Percentiles rank a stretch among this genome's conserved stretches.
Evolutionary conservation across 2,329 filamentous ascomycete genomes (phyloP).

Genomic region (Epichloe gansuensis): DNA sequence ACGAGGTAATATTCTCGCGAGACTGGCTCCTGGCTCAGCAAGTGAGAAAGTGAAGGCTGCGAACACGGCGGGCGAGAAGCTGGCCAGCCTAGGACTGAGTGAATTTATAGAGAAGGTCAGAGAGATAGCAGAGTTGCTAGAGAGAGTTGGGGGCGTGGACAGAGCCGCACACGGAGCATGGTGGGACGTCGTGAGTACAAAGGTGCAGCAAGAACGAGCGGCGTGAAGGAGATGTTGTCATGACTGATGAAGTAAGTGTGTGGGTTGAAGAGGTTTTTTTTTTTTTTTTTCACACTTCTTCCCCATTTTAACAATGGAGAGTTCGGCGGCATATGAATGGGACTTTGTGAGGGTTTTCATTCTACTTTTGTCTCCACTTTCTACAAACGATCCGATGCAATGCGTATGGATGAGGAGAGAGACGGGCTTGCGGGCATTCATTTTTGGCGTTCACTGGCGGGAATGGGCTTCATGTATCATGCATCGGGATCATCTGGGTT

Average conservation of each 20-base stretch:
- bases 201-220: constrained; percentile 33
- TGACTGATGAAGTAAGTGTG: neutral
- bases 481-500: too few relatives aligned
- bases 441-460: too few relatives aligned
- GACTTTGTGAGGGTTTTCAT: too few relatives aligned
- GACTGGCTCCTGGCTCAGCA: constrained; percentile 53
- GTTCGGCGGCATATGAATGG: too few relatives aligned
- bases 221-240: neutral
- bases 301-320: too few relatives aligned
- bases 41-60: constrained; percentile 60
- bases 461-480: too few relatives aligned
- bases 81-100: constrained; percentile 56
- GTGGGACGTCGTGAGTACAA: constrained; percentile 56
- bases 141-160: constrained; percentile 54
- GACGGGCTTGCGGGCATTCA: too few relatives aligned
- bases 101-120: constrained; percentile 62
- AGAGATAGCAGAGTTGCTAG: constrained; percentile 56
- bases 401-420: too few relatives aligned
- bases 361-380: too few relatives aligned
- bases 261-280: neutral
- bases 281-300: neutral
- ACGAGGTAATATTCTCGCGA: constrained; percentile 51
- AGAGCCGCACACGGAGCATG: constrained; percentile 54
- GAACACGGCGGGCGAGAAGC: constrained; percentile 55
- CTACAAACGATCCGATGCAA: too few relatives aligned